Evolutionary conservation across 2,329 filamentous ascomycete species (phyloP).

Genomic region (Neonectria faginata): DNA sequence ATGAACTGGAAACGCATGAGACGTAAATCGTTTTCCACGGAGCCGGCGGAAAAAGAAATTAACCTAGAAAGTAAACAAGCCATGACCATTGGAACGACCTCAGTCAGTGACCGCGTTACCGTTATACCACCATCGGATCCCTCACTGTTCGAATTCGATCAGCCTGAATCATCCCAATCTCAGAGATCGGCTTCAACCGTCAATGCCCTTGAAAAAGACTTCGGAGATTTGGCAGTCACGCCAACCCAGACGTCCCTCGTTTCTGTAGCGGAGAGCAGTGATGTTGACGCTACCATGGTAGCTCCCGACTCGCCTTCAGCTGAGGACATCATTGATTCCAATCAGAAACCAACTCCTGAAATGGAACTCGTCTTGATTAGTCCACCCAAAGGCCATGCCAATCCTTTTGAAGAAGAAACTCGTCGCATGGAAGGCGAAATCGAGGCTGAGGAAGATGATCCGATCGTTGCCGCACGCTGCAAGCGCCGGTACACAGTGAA

Average conservation of each 20-base stretch:
- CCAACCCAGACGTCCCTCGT: not conserved
- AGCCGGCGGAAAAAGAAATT: not conserved
- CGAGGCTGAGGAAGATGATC: not conserved
- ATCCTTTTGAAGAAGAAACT: not conserved
- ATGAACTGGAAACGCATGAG: not conserved
- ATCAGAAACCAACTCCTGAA: too few relatives aligned
- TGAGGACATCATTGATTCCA: not conserved
- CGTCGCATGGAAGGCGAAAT: not conserved
- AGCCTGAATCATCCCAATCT: not conserved
- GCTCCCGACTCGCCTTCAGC: not conserved
- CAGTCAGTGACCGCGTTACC: not conserved
- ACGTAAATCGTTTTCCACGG: not conserved
- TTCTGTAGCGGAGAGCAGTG: not conserved
- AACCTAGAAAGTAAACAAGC: not conserved
- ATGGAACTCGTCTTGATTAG: not conserved
- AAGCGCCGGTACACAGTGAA: not conserved
- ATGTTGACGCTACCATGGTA: not conserved
- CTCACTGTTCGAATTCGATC: not conserved
- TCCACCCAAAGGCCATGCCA: not conserved
- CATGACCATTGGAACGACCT: not conserved
- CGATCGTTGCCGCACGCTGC: not conserved
- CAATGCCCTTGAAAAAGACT: not conserved
- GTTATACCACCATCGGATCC: not conserved
- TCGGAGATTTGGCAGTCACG: not conserved
- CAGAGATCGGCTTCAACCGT: not conserved